Percentiles rank a stretch among this genome's conserved stretches.
Evolutionary conservation across 2,329 filamentous ascomycete species (phyloP).

Genomic region (Conoideocrella luteorostrata): DNA sequence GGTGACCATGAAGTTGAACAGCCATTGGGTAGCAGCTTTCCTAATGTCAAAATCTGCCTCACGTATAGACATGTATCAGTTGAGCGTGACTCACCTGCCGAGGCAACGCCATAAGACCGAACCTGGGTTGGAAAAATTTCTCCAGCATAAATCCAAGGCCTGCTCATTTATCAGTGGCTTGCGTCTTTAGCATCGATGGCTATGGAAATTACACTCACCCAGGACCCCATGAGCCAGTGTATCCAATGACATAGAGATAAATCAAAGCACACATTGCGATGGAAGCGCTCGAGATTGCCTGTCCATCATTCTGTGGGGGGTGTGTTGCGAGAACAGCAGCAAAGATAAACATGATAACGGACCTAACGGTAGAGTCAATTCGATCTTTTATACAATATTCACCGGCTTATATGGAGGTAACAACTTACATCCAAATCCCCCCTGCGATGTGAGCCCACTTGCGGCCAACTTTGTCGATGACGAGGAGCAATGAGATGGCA

Average conservation of each 20-base stretch:
- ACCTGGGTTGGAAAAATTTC: constrained; percentile 14
- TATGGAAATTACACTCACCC: too few relatives aligned
- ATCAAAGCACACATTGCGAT: constrained; percentile 15
- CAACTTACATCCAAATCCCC: neutral
- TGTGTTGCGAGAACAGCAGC: neutral
- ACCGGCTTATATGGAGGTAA: too few relatives aligned
- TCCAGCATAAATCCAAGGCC: constrained; percentile 13
- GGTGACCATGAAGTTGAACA: constrained; percentile 60
- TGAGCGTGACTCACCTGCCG: too few relatives aligned
- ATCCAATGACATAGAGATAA: constrained; percentile 12
- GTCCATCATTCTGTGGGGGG: neutral
- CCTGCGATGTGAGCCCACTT: neutral
- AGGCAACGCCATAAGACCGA: constrained; percentile 37
- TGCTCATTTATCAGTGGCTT: too few relatives aligned
- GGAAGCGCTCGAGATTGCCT: constrained; percentile 8
- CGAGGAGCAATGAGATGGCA: neutral
- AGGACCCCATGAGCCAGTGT: constrained; percentile 13
- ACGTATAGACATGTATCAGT: too few relatives aligned
- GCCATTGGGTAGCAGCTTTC: constrained; percentile 58
- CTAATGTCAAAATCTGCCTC: too few relatives aligned
- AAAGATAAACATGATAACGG: neutral
- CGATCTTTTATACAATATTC: too few relatives aligned
- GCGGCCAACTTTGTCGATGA: neutral
- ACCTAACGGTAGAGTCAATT: too few relatives aligned
- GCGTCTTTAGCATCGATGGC: too few relatives aligned